Evolutionary conservation across 2,329 filamentous ascomycete genomes (phyloP).

Genomic region (Monilinia vaccinii-corymbosi): DNA sequence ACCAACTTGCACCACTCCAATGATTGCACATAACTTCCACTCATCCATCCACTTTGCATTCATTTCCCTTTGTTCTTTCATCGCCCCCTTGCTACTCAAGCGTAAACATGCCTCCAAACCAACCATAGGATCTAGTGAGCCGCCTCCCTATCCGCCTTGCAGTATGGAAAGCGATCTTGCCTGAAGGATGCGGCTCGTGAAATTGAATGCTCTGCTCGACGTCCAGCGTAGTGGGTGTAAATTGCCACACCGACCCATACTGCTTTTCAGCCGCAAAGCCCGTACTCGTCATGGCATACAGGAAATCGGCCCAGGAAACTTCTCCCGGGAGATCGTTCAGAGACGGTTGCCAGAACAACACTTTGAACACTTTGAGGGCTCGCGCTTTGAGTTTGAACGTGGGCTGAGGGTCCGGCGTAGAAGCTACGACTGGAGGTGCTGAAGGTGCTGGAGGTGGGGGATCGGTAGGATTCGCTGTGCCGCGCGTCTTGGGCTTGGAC

Average conservation of each 20-base stretch:
- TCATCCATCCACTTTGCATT: no score
- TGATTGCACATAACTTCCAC: no score
- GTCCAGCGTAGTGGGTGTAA: constrained; percentile 34
- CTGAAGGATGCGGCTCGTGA: constrained; percentile 39
- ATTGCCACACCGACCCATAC: constrained; percentile 54
- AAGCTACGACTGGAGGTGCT: not conserved
- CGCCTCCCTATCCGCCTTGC: constrained; percentile 41
- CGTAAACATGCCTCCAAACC: constrained; percentile 38
- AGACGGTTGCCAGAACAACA: constrained; percentile 33
- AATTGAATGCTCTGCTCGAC: constrained; percentile 37
- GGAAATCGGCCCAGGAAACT: constrained; percentile 43
- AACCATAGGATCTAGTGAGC: constrained; percentile 42
- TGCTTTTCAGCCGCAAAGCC: constrained; percentile 48
- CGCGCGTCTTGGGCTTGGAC: constrained; percentile 24
- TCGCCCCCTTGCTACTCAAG: not conserved
- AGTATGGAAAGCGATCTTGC: constrained; percentile 40
- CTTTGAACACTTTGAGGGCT: constrained; percentile 35
- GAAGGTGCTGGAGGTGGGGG: not conserved
- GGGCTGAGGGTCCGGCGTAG: constrained; percentile 18
- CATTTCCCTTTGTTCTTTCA: no score
- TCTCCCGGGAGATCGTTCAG: constrained; percentile 36
- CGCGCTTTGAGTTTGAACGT: constrained; percentile 31
- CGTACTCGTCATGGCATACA: constrained; percentile 40
- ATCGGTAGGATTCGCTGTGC: constrained; percentile 7
- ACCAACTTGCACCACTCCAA: no score